Base-by-base conservation (phyloP, 2,329 filamentous ascomycete species). In the Fusarium pseudograminearum region DNA sequence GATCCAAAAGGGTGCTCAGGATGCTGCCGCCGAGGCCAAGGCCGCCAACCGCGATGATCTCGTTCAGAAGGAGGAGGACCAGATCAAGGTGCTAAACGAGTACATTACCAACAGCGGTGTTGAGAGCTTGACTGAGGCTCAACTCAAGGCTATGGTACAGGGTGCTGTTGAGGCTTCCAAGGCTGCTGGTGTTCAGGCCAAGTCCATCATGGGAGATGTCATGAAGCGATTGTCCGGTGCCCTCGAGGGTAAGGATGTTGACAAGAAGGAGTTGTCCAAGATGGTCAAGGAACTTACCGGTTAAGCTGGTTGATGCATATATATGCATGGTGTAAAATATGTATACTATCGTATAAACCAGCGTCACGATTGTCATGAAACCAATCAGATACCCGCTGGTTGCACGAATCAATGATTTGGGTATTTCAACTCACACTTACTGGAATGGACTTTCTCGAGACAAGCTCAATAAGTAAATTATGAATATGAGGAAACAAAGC, bases 31-130 rank as follows among this genome's bases (percentile, higher is more conserved):
- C 36, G 90, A 94, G 76, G 93, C 92, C 78, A 82, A 83, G 59
- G 80, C 79, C 2, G 91, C 89, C 2, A 87, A 87, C 5, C 84
- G 93, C 40, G 80, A 86, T 26, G 93, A 95, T 76, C 80, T 95
- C 36, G 90, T 87, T 1, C 86, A 89, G 59, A 92, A 91, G 80
- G 92, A 95, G 81, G 82, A 88, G 65, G 82, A 81, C 14, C 91
- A 94, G 80, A 81, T 91, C 50, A 80, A 80, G 33, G 84, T 95
- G 4, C 76, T 94, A 73, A 84, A 90, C 40, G 89, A 89, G 72
- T 93, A 93, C 78, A 82, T 87, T 6, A 83, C 84, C 10, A 82
- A 80, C 64, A 88, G 87, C 69, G 86, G 85, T 10, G 85, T 93
- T 15, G 82, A 89, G 78, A 85, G 83, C 15, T 73, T 93, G 55